These are phyloP conservation scores for Knoxdaviesia proteae DNA, from an alignment of 2,329 filamentous ascomycete genomes.

Conservation along the genomic window DNA sequence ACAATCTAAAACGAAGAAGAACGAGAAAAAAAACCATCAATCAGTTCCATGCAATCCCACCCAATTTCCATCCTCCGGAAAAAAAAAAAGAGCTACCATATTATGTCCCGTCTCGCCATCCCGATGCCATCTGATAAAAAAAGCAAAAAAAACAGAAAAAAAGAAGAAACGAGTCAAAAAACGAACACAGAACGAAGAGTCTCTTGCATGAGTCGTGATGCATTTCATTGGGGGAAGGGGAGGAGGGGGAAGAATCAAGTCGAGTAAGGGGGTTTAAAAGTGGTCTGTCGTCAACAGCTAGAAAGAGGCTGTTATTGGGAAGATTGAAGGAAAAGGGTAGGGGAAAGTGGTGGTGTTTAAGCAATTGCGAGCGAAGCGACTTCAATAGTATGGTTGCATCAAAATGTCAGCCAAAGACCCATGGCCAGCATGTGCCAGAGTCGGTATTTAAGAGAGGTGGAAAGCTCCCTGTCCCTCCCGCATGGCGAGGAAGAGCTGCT, in stretches of 20 bases:
- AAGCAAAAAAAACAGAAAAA: background rate
- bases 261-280: too few species aligned
- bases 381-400: too few species aligned
- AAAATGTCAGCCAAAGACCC: background rate
- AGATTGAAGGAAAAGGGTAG: too few species aligned
- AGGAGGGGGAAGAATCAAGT: too few species aligned
- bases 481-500: constrained; percentile 67
- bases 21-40: background rate
- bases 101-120: too few species aligned
- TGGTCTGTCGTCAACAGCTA: too few species aligned
- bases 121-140: background rate
- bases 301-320: too few species aligned
- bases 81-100: background rate
- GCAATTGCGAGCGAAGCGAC: too few species aligned
- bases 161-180: background rate
- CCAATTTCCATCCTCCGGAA: constrained; percentile 4
- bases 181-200: background rate
- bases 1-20: background rate
- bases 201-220: too few species aligned
- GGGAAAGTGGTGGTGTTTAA: too few species aligned
- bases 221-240: too few species aligned
- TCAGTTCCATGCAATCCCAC: background rate
- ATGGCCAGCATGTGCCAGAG: background rate
- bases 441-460: constrained; percentile 52
- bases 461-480: constrained; percentile 94